These are phyloP conservation scores for Candida chilensis DNA, from an alignment of 805 yeast genomes.

Conservation along the genomic window DNA sequence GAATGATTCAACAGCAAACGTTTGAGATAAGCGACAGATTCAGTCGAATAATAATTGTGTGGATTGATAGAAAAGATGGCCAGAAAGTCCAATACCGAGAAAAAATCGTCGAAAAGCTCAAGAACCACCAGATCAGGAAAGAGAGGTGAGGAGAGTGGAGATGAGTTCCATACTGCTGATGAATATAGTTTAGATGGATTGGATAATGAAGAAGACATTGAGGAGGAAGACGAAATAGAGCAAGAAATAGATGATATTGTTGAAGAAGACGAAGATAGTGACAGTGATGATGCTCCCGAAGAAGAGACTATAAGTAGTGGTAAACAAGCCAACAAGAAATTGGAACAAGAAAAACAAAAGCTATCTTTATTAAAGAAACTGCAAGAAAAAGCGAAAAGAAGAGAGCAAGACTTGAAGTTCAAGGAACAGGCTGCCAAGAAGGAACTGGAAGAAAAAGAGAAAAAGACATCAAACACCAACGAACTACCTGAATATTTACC, in stretches of 20 bases:
- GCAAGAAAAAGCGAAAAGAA: not conserved
- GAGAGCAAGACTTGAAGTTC: slow-evolving; percentile 1
- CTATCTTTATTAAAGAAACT: not conserved
- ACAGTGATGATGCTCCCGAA: slow-evolving; percentile 2
- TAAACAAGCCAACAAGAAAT: not conserved
- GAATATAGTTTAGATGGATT: not conserved
- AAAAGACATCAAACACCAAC: not conserved
- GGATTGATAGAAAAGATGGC: too few relatives aligned
- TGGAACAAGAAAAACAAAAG: not conserved
- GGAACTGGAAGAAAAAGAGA: not conserved
- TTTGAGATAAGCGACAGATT: too few relatives aligned
- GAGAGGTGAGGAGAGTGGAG: not conserved
- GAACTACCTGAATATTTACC: slow-evolving; percentile 1
- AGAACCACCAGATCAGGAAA: too few relatives aligned
- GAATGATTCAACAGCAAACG: too few relatives aligned
- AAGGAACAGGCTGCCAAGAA: not conserved
- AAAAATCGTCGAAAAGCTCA: too few relatives aligned
- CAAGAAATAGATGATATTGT: not conserved
- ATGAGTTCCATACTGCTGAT: slow-evolving; percentile 1
- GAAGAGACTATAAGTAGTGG: slow-evolving; percentile 2
- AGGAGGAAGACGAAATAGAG: not conserved
- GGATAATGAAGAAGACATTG: not conserved
- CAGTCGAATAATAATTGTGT: too few relatives aligned
- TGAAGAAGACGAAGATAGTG: not conserved
- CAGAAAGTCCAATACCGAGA: too few relatives aligned